Conservation (phyloP, 1,284 basidiomycete species). For the Bjerkandera adusta region DNA sequence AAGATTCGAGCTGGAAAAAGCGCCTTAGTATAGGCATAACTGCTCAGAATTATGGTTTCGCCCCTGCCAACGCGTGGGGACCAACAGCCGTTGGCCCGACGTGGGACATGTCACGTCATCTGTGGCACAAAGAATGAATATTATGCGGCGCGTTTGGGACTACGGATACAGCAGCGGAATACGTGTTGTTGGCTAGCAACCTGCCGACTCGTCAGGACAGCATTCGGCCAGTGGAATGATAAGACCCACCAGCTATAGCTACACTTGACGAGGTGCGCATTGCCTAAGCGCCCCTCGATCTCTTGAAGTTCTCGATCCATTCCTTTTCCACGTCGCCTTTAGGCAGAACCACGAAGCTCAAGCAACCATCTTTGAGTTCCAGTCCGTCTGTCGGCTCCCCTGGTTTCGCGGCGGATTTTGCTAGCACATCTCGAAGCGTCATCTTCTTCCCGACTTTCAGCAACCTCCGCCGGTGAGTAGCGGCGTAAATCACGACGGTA, state of each 20-base stretch:
- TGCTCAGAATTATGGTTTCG: too few species aligned
- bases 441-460: slow-evolving; percentile 91
- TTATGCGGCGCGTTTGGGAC: too few species aligned
- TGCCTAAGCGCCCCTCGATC: slow-evolving; percentile 39
- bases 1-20: too few species aligned
- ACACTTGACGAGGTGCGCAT: too few species aligned
- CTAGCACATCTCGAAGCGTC: slow-evolving; percentile 77
- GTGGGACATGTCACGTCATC: too few species aligned
- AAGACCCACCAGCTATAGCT: not conserved
- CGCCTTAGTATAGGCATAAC: too few species aligned
- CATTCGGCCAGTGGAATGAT: not conserved
- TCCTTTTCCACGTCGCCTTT: slow-evolving; percentile 80
- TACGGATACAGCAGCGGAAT: too few species aligned
- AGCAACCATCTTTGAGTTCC: slow-evolving; percentile 82
- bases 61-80: too few species aligned
- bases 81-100: too few species aligned
- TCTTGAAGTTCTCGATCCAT: slow-evolving; percentile 93
- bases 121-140: too few species aligned
- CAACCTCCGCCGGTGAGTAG: slow-evolving; percentile 72
- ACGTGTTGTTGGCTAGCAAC: too few species aligned
- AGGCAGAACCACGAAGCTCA: slow-evolving; percentile 84
- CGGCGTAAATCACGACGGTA: slow-evolving; percentile 80
- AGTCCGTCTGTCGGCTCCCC: slow-evolving; percentile 75
- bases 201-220: too few species aligned
- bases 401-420: slow-evolving; percentile 56